Conservation (phyloP, 2,329 filamentous ascomycete genomes). For the Hypoxylon sp. region DNA sequence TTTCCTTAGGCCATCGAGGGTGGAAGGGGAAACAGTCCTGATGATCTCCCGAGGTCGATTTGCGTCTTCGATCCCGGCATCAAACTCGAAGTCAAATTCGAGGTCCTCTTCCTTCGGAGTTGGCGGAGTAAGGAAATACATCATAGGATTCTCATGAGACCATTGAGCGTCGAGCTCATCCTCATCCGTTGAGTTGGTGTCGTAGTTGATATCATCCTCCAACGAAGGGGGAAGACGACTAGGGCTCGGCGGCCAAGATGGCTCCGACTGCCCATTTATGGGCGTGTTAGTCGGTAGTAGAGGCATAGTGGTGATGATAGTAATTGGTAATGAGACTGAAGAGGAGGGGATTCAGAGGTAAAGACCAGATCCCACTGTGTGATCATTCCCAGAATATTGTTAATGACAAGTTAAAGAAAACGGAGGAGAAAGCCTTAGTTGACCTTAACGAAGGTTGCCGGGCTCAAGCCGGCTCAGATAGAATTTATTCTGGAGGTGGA, state of each 20-base stretch:
- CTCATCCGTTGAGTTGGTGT: slow-evolving; percentile 61
- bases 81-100: slow-evolving; percentile 65
- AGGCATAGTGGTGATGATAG: slow-evolving; percentile 49
- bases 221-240: slow-evolving; percentile 62
- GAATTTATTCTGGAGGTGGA: slow-evolving; percentile 36
- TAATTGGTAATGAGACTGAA: slow-evolving; percentile 29
- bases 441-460: slow-evolving; percentile 46
- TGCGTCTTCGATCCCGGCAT: slow-evolving; percentile 70
- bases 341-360: slow-evolving; percentile 26
- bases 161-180: slow-evolving; percentile 57
- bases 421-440: slow-evolving; percentile 33
- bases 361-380: slow-evolving; percentile 30
- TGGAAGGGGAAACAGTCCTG: slow-evolving; percentile 71
- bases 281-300: slow-evolving; percentile 45
- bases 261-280: slow-evolving; percentile 58
- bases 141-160: slow-evolving; percentile 68
- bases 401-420: slow-evolving; percentile 28
- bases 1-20: slow-evolving; percentile 65
- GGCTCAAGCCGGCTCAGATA: slow-evolving; percentile 50
- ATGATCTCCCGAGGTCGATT: slow-evolving; percentile 63
- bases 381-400: slow-evolving; percentile 40
- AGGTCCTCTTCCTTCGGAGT: slow-evolving; percentile 61
- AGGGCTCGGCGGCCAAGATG: slow-evolving; percentile 68
- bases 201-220: slow-evolving; percentile 59
- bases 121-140: slow-evolving; percentile 69